phyloP scores from a whole-genome alignment of 441 rosid genomes.

The Adansonia rubrostipa region DNA sequence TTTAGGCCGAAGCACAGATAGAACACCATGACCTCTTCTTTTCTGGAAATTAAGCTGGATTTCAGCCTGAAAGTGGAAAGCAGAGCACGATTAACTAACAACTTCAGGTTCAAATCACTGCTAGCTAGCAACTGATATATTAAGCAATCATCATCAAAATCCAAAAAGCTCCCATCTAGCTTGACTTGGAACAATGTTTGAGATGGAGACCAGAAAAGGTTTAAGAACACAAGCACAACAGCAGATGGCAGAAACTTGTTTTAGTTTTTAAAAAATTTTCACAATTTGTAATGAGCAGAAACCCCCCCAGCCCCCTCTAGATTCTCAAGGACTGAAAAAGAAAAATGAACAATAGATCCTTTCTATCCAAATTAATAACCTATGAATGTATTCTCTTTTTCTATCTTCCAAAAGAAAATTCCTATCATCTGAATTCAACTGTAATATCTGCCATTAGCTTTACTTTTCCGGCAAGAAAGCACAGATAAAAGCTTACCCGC shows the following conservation, averaged over 20 bases:
- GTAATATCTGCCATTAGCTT: constrained; percentile 11
- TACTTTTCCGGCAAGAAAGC: constrained; percentile 16
- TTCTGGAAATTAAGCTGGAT: constrained; percentile 97
- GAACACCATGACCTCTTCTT: constrained; percentile 92
- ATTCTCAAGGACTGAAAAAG: too few relatives aligned
- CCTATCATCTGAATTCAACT: constrained; percentile 15
- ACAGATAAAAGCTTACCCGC: constrained; percentile 54
- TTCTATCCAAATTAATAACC: neutral
- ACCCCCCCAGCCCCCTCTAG: neutral
- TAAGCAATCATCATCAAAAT: constrained; percentile 21
- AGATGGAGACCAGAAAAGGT: constrained; percentile 13
- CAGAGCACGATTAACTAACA: constrained; percentile 27
- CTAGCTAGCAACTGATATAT: constrained; percentile 4
- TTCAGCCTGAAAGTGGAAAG: constrained; percentile 77
- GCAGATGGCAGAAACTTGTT: constrained; percentile 17
- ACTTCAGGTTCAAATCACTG: neutral
- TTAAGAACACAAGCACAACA: constrained; percentile 8
- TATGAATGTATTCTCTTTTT: neutral
- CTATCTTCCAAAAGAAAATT: constrained; percentile 8
- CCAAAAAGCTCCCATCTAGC: constrained; percentile 17
- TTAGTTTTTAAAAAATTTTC: constrained; percentile 26
- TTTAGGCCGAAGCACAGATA: constrained; percentile 91
- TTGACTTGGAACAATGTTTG: constrained; percentile 10
- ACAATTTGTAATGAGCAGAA: constrained; percentile 1
- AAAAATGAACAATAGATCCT: constrained; percentile 2